Conservation (phyloP, 805 yeast genomes). For the Ogataea nonfermentans region DNA sequence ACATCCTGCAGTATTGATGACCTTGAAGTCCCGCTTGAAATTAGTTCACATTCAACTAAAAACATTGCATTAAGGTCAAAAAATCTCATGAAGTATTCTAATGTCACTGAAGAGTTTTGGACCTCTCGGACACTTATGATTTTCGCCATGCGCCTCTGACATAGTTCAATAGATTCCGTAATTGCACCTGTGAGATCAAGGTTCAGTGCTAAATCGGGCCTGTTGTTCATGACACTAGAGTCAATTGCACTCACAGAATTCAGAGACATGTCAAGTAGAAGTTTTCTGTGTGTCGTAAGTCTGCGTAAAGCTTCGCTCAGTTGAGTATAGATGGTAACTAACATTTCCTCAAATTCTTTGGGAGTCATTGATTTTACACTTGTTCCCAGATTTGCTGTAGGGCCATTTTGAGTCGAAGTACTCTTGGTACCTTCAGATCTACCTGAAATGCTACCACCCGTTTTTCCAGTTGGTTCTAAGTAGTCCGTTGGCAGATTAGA, state of each 20-base stretch:
- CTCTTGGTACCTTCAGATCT: constrained; percentile 30
- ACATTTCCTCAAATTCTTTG: constrained; percentile 70
- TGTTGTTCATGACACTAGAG: constrained; percentile 27
- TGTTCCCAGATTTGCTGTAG: constrained; percentile 33
- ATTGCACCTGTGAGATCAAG: constrained; percentile 68
- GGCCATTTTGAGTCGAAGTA: constrained; percentile 23
- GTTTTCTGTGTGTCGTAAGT: constrained; percentile 73
- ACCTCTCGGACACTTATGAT: constrained; percentile 76
- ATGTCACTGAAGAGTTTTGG: constrained; percentile 55
- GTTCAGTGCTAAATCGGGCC: constrained; percentile 47
- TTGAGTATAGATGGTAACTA: constrained; percentile 55
- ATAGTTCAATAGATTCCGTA: constrained; percentile 61
- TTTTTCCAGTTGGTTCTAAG: constrained; percentile 13
- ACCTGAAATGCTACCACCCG: constrained; percentile 22
- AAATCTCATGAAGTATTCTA: constrained; percentile 62
- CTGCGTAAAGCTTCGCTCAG: constrained; percentile 73
- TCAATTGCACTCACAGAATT: constrained; percentile 39
- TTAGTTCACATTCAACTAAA: constrained; percentile 77
- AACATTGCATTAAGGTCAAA: constrained; percentile 68
- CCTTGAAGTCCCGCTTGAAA: constrained; percentile 60
- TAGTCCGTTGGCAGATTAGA: constrained; percentile 54
- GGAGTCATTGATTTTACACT: constrained; percentile 67
- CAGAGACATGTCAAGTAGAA: constrained; percentile 68
- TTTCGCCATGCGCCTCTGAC: constrained; percentile 76
- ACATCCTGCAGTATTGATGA: constrained; percentile 64